Percentiles rank a stretch among this genome's conserved stretches.
Conservation (phyloP, 345 rosid species). For the Boechera stricta region DNA sequence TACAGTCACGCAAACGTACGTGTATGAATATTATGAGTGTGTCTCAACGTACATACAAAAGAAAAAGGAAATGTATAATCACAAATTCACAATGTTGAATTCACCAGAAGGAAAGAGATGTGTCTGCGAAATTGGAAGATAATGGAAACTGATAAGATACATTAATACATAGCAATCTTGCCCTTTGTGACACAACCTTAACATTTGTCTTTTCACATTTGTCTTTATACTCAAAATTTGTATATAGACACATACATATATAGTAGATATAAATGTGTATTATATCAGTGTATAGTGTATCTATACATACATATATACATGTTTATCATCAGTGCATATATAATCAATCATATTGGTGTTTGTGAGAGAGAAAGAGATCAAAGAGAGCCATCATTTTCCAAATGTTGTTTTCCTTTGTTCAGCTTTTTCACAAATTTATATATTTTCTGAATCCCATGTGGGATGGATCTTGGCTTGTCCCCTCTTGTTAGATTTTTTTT, state of each 20-base stretch:
- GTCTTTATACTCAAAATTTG: conserved; percentile 51
- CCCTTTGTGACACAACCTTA: conserved; percentile 89
- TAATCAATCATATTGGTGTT: conserved; percentile 37
- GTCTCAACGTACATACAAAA: conserved; percentile 21
- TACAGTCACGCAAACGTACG: conserved; percentile 29
- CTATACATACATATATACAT: background rate
- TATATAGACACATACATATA: background rate
- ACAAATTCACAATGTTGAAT: conserved; percentile 40
- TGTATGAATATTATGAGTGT: conserved; percentile 11
- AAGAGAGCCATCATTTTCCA: conserved; percentile 51
- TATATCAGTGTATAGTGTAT: no score
- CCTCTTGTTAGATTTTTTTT: conserved; percentile 44
- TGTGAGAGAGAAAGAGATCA: conserved; percentile 42
- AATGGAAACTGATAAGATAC: conserved; percentile 44
- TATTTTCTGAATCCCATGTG: conserved; percentile 52
- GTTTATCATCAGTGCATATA: background rate
- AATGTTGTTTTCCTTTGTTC: conserved; percentile 49
- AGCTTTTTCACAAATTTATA: conserved; percentile 43
- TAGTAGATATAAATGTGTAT: background rate
- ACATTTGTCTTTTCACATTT: conserved; percentile 93
- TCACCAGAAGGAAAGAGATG: conserved; percentile 41
- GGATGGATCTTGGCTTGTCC: conserved; percentile 49
- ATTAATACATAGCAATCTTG: conserved; percentile 46
- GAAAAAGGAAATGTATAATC: conserved; percentile 22
- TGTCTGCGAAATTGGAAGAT: conserved; percentile 37